Evolutionary conservation across 2,329 filamentous ascomycete species (phyloP).

Genomic region (Apiospora sp.): DNA sequence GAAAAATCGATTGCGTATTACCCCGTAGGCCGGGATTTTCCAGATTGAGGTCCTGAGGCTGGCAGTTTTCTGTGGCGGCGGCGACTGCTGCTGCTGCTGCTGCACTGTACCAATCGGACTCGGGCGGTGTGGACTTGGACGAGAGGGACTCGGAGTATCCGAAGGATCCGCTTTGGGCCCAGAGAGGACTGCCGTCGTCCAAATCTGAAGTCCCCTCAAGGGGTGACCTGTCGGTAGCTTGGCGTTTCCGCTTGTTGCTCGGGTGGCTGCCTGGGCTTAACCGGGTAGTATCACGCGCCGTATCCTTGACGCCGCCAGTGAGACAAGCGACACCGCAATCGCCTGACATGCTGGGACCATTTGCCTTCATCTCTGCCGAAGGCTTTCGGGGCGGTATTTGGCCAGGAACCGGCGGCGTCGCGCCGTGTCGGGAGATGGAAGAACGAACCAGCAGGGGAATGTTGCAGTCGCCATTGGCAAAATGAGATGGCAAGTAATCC

Average conservation of each 20-base stretch:
- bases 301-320: not conserved
- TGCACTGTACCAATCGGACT: not conserved
- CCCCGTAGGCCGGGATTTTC: not conserved
- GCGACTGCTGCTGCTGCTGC: not conserved
- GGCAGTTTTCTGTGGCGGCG: not conserved
- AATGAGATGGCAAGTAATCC: conserved; percentile 38
- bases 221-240: conserved; percentile 21
- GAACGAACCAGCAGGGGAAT: conserved; percentile 59
- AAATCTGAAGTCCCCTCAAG: conserved; percentile 21
- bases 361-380: conserved; percentile 34
- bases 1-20: not conserved
- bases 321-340: conserved; percentile 4
- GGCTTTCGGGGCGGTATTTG: conserved; percentile 50
- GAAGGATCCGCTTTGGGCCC: conserved; percentile 23
- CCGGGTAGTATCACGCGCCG: not conserved
- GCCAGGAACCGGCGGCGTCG: conserved; percentile 52
- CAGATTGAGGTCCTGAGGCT: not conserved
- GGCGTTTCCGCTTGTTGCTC: conserved; percentile 33
- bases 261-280: not conserved
- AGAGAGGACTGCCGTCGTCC: conserved; percentile 24
- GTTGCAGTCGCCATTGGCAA: conserved; percentile 36
- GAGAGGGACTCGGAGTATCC: conserved; percentile 25
- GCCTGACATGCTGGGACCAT: not conserved
- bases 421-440: conserved; percentile 50
- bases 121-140: conserved; percentile 9